These are phyloP conservation scores for Trametes cubensis DNA, from an alignment of 768 basidiomycete species.

Conservation along the genomic window DNA sequence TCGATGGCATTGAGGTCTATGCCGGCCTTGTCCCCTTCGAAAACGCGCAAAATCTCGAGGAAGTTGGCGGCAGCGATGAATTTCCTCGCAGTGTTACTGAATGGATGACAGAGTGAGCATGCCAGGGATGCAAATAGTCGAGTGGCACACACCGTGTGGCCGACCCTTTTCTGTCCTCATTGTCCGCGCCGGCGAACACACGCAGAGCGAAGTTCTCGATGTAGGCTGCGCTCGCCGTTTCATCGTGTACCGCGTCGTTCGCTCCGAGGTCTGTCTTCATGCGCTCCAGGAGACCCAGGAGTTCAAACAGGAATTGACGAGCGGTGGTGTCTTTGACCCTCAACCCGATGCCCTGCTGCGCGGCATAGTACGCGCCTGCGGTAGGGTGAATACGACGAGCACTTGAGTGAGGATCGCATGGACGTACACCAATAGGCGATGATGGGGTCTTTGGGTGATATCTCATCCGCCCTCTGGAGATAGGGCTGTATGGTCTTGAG, in stretches of 20 bases:
- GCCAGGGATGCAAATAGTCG: neutral
- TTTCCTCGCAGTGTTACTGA: constrained; percentile 87
- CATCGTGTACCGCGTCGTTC: constrained; percentile 81
- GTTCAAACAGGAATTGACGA: constrained; percentile 66
- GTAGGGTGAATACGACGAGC: constrained; percentile 6
- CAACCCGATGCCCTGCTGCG: constrained; percentile 80
- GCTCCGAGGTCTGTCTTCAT: constrained; percentile 76
- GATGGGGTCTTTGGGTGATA: constrained; percentile 78
- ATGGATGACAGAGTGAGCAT: neutral
- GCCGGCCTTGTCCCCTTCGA: constrained; percentile 51
- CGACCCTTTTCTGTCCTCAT: constrained; percentile 80
- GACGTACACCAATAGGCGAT: constrained; percentile 94
- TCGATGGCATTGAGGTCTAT: constrained; percentile 50
- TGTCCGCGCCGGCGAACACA: constrained; percentile 88
- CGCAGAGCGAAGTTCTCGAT: constrained; percentile 94
- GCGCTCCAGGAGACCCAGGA: constrained; percentile 78
- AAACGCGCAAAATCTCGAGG: constrained; percentile 83
- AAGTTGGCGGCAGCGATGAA: constrained; percentile 96
- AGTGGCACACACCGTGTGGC: constrained; percentile 64
- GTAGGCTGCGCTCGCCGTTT: constrained; percentile 82
- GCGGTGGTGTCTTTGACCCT: constrained; percentile 67
- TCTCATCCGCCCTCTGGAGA: constrained; percentile 89
- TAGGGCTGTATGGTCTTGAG: constrained; percentile 77
- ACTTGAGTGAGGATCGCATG: constrained; percentile 1
- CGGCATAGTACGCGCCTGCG: constrained; percentile 88